phyloP scores from a whole-genome alignment of 768 basidiomycete species.

The Agrocybe chaxingu region DNA sequence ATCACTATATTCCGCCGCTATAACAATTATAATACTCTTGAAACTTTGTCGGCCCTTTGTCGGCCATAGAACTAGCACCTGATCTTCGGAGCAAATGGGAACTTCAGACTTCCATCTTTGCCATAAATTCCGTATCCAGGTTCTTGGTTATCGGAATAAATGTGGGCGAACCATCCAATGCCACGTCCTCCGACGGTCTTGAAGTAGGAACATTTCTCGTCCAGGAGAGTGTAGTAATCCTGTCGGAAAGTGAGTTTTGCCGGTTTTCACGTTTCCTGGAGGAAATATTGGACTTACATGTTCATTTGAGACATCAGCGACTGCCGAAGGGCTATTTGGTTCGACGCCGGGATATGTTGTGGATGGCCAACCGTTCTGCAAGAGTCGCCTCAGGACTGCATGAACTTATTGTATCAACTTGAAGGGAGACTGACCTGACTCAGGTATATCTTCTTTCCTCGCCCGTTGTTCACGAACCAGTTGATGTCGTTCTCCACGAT shows the following conservation, averaged over 20 bases:
- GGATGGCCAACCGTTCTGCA: conserved; percentile 78
- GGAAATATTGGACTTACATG: conserved; percentile 33
- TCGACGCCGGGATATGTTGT: conserved; percentile 56
- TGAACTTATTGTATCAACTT: neutral
- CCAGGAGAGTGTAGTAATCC: conserved; percentile 64
- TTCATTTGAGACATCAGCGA: conserved; percentile 59
- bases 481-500: conserved; percentile 55
- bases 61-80: conserved; percentile 39
- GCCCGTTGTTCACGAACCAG: conserved; percentile 61
- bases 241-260: conserved; percentile 17
- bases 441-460: conserved; percentile 73
- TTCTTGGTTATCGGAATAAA: conserved; percentile 64
- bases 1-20: too few species aligned
- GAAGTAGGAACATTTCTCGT: conserved; percentile 59
- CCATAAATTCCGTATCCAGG: conserved; percentile 73
- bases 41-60: too few species aligned
- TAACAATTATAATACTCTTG: too few species aligned
- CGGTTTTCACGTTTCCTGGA: neutral
- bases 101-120: conserved; percentile 47
- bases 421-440: conserved; percentile 46
- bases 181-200: conserved; percentile 62
- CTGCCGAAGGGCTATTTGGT: conserved; percentile 60
- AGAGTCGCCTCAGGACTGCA: neutral
- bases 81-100: conserved; percentile 61
- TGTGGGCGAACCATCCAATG: conserved; percentile 81